phyloP scores from a whole-genome alignment of 306 rosid genomes.

The Trifolium repens region DNA sequence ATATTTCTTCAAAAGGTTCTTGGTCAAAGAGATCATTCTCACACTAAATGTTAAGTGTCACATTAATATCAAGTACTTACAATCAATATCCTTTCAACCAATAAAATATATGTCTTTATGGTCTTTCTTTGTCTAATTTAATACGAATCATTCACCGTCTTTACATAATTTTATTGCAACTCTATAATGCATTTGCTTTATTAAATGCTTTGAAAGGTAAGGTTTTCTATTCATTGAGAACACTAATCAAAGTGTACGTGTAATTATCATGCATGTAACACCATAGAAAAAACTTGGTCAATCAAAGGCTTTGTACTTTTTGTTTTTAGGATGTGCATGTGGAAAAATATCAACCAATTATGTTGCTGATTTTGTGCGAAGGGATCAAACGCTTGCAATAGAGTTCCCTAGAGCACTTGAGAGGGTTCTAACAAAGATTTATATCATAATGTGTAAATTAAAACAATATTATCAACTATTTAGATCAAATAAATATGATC shows the following conservation, averaged over 20 bases:
- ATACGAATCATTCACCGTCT: slow-evolving; percentile 50
- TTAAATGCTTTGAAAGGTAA: slow-evolving; percentile 45
- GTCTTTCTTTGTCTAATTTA: slow-evolving; percentile 52
- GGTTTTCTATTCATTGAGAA: slow-evolving; percentile 38
- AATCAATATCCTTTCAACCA: slow-evolving; percentile 45
- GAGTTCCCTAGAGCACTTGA: neutral
- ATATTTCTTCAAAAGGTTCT: slow-evolving; percentile 43
- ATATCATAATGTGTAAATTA: no score
- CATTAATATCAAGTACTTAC: slow-evolving; percentile 40
- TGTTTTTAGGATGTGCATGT: slow-evolving; percentile 11
- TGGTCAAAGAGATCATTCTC: slow-evolving; percentile 61
- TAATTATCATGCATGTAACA: slow-evolving; percentile 39
- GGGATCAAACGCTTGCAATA: neutral
- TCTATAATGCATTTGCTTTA: slow-evolving; percentile 50
- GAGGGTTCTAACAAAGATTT: no score
- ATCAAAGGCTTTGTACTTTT: slow-evolving; percentile 25
- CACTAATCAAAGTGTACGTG: slow-evolving; percentile 49
- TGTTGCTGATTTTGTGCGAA: neutral
- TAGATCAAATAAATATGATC: no score
- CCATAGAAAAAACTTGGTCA: slow-evolving; percentile 37
- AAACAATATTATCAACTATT: no score
- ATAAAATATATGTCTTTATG: slow-evolving; percentile 34
- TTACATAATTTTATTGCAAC: slow-evolving; percentile 39
- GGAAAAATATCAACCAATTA: slow-evolving; percentile 42
- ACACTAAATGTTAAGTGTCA: slow-evolving; percentile 27